Percentiles rank a stretch among this genome's conserved stretches.
phyloP scores from a whole-genome alignment of 2,329 filamentous ascomycete species.

The Neofusicoccum laricinum region DNA sequence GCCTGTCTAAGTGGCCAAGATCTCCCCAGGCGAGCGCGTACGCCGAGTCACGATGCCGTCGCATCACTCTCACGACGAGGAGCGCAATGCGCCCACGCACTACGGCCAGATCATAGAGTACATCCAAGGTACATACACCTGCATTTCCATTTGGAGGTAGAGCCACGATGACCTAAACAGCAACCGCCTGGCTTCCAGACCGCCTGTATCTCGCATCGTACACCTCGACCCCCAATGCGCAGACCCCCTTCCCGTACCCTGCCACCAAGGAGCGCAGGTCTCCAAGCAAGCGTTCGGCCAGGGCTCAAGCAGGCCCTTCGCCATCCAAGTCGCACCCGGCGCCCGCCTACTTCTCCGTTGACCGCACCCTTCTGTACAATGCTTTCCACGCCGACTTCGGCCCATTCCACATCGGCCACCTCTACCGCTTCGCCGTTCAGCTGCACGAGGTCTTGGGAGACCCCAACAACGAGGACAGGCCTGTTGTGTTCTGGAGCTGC shows the following conservation, averaged over 20 bases:
- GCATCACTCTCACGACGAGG: conserved; percentile 9
- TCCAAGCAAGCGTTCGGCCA: conserved; percentile 72
- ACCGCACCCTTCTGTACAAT: conserved; percentile 91
- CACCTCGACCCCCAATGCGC: conserved; percentile 72
- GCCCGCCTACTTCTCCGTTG: conserved; percentile 93
- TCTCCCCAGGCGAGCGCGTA: background rate
- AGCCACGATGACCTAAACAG: background rate
- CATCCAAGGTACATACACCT: conserved; percentile 70
- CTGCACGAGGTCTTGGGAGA: conserved; percentile 94
- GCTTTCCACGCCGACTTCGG: conserved; percentile 98
- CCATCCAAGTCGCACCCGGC: conserved; percentile 50
- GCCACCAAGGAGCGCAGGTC: conserved; percentile 55
- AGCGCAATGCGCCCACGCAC: conserved; percentile 43
- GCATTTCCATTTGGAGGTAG: conserved; percentile 20
- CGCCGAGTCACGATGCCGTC: conserved; percentile 7
- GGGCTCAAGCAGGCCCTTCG: conserved; percentile 58
- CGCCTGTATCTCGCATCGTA: conserved; percentile 94
- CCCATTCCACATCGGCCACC: conserved; percentile 91
- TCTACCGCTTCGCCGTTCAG: conserved; percentile 93
- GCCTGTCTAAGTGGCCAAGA: background rate
- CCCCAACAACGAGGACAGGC: conserved; percentile 82
- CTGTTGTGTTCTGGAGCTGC: conserved; percentile 94
- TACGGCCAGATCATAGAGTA: conserved; percentile 93
- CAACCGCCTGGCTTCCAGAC: conserved; percentile 53
- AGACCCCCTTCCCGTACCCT: conserved; percentile 85